These are phyloP conservation scores for Penstemon davidsonii DNA, from an alignment of 257 asterid species.

Conservation along the genomic window DNA sequence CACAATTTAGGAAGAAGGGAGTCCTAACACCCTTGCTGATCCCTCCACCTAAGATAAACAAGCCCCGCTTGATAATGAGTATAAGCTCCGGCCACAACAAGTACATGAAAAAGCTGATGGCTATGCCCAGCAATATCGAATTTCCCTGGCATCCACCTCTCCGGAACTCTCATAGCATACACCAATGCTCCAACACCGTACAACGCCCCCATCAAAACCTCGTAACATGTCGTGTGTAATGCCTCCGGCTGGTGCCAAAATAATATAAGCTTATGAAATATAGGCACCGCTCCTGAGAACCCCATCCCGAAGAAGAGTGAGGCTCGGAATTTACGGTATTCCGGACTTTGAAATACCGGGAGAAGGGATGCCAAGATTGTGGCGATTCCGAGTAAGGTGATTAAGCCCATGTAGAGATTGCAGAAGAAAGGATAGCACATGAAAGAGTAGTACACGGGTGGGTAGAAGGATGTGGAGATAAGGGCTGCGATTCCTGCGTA, in stretches of 20 bases:
- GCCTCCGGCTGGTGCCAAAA: slow-evolving; percentile 93
- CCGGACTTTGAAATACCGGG: slow-evolving; percentile 81
- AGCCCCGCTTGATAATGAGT: slow-evolving; percentile 95
- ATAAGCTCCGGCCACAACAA: slow-evolving; percentile 93
- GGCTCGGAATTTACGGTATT: slow-evolving; percentile 76
- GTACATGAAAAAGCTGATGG: slow-evolving; percentile 88
- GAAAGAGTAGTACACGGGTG: slow-evolving; percentile 91
- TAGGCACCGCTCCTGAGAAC: slow-evolving; percentile 72
- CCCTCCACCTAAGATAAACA: slow-evolving; percentile 89
- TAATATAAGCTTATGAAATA: slow-evolving; percentile 74
- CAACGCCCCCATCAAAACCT: slow-evolving; percentile 75
- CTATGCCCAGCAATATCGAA: slow-evolving; percentile 93
- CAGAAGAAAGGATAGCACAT: slow-evolving; percentile 90
- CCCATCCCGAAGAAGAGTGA: slow-evolving; percentile 88
- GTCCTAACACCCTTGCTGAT: slow-evolving; percentile 67
- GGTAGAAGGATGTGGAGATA: slow-evolving; percentile 92
- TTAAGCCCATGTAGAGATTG: slow-evolving; percentile 82
- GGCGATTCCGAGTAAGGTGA: slow-evolving; percentile 70
- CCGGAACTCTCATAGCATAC: slow-evolving; percentile 81
- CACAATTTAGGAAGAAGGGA: too few species aligned
- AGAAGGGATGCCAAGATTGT: slow-evolving; percentile 72
- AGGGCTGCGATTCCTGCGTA: slow-evolving; percentile 91
- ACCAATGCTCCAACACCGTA: slow-evolving; percentile 81
- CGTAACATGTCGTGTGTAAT: slow-evolving; percentile 73
- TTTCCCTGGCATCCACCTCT: slow-evolving; percentile 94